Base-by-base conservation (phyloP, 2,329 filamentous ascomycete genomes). In the Ceratocystiopsis sp. region DNA sequence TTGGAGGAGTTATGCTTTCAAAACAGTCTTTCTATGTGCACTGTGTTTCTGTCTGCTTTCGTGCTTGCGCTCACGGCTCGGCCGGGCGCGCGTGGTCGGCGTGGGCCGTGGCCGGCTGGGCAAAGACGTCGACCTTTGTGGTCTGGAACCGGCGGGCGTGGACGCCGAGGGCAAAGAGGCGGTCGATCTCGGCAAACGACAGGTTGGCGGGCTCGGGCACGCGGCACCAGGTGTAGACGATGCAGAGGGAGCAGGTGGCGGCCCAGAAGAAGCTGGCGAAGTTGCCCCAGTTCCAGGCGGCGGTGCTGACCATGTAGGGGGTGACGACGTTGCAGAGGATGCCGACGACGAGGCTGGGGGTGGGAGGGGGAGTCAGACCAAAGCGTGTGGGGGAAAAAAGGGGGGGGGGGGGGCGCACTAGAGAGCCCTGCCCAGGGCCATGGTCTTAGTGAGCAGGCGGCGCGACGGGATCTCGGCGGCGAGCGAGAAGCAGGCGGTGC, bases 291-390 rank as follows among this genome's bases (percentile, higher is more conserved):
- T 93, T 67, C 86, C 87, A 94, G 0, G 76, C 80, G 1, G 67
- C 70, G 0, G 86, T 84, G 62, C 94, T 94, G 37, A 93, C 70
- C 86, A 94, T 94, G 62, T 93, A 93, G 0, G 86, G 86, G 0
- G 84, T 93, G 36, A 94, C 61, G 4, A 93, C 80, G 41, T 76
- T 79, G 55, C 78, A 84, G 53, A 93, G 63, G 51, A 95, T 93
- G 49, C 74, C 80, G 37, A 87, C 81, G 41, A 93, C 65, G 54
- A 91, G 87, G 67, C 45, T 47, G 36, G 1, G 6, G 8, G n/a
- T n/a, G n/a, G n/a, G n/a, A 37, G 45, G 37, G 18, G 25, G 42
- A 35, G 25, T 29, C 21, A 34, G 15, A 35, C 7, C 39, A 29
- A 29, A 21, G 29, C 3, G 8, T 11, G 17, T 7, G 19, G 34